phyloP scores from a whole-genome alignment of 2,329 filamentous ascomycete genomes.

The Leptographium flavum region DNA sequence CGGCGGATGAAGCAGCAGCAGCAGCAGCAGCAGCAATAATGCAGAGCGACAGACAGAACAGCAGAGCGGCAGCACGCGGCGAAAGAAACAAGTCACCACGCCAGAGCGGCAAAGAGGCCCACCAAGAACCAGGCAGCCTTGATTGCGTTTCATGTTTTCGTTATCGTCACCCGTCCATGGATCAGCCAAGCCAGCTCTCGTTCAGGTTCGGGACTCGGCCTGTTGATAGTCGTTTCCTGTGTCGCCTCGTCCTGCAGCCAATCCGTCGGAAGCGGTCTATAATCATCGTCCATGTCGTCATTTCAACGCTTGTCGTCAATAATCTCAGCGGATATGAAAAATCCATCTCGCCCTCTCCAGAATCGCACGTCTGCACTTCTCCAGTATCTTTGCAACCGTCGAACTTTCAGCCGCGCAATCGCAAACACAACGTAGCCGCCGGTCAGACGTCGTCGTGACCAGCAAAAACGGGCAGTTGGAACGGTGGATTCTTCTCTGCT shows the following conservation, averaged over 20 bases:
- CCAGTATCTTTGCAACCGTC: background rate
- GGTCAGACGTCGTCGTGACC: too few species aligned
- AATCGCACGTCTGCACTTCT: background rate
- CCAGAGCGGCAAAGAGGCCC: background rate
- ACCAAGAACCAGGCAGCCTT: slow-evolving; percentile 1
- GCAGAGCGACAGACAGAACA: slow-evolving; percentile 5
- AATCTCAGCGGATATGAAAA: slow-evolving; percentile 2
- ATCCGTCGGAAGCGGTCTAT: background rate
- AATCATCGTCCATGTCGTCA: background rate
- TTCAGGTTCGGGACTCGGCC: background rate
- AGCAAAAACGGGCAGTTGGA: too few species aligned
- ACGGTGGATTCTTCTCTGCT: too few species aligned
- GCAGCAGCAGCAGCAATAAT: slow-evolving; percentile 8
- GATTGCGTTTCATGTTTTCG: background rate
- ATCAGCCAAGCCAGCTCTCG: slow-evolving; percentile 1
- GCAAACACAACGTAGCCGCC: background rate
- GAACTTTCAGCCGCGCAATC: background rate
- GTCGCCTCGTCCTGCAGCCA: background rate
- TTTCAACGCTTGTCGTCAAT: slow-evolving; percentile 1
- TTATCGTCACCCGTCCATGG: slow-evolving; percentile 1
- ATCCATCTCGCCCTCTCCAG: background rate
- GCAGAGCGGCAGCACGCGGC: slow-evolving; percentile 2
- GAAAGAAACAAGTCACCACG: background rate
- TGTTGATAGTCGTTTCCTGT: background rate
- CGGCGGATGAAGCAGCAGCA: slow-evolving; percentile 9